Conservation (phyloP, 257 asterid genomes). For the Solanum ahanhuiri region DNA sequence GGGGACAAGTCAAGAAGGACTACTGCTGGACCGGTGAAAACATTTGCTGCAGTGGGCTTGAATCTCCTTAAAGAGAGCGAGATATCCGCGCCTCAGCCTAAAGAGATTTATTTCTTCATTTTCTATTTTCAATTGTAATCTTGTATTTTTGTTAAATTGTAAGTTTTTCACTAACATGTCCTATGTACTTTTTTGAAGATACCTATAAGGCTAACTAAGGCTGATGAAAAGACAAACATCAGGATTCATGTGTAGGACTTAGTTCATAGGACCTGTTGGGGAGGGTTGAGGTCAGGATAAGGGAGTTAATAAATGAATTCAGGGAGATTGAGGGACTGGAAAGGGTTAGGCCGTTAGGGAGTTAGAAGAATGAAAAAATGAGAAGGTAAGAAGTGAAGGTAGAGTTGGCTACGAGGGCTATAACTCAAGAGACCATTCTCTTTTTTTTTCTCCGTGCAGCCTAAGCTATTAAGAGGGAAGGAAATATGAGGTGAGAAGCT, state of each 20-base stretch:
- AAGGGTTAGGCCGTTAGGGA: background rate
- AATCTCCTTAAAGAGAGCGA: no score
- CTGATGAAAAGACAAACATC: background rate
- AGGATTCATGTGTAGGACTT: background rate
- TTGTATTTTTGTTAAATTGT: no score
- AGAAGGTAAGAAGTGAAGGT: background rate
- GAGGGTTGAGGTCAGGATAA: background rate
- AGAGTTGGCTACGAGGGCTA: background rate
- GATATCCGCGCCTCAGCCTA: no score
- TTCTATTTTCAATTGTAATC: no score
- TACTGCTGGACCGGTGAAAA: no score
- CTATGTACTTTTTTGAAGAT: background rate
- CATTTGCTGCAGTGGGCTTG: no score
- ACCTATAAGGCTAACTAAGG: background rate
- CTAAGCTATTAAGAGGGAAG: background rate
- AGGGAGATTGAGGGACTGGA: background rate
- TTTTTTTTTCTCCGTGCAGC: background rate
- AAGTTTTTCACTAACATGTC: no score
- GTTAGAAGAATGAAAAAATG: background rate
- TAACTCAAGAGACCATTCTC: background rate
- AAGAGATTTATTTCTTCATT: no score
- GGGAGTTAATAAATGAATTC: background rate
- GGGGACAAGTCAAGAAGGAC: no score
- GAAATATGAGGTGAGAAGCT: background rate
- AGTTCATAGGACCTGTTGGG: background rate